phyloP scores from a whole-genome alignment of 495 filamentous ascomycete species.

The Lasiosphaeria hispida region DNA sequence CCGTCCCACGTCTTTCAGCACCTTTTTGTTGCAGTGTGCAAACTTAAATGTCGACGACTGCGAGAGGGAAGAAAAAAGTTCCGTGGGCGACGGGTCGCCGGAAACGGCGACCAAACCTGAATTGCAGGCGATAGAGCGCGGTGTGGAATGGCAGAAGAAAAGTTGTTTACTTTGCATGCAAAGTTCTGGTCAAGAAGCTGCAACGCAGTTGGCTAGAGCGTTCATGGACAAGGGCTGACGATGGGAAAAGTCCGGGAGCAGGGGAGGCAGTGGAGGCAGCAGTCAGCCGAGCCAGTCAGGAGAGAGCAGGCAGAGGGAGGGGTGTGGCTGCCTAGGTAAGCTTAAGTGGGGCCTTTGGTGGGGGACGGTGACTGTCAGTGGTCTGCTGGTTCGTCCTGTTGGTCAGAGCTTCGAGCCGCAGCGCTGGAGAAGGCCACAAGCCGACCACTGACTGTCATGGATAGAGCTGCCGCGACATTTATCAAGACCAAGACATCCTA shows the following conservation, averaged over 20 bases:
- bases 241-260: constrained; percentile 1
- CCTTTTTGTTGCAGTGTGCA: too few species aligned
- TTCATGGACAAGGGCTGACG: constrained; percentile 1
- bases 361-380: background rate
- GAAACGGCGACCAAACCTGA: too few species aligned
- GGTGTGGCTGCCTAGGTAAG: too few species aligned
- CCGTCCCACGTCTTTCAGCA: too few species aligned
- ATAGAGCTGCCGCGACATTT: background rate
- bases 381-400: background rate
- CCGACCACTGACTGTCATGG: background rate
- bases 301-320: too few species aligned
- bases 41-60: too few species aligned
- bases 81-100: too few species aligned
- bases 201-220: background rate
- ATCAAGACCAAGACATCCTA: background rate
- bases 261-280: background rate
- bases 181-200: background rate
- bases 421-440: background rate
- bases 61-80: too few species aligned
- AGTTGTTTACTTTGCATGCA: constrained; percentile 12
- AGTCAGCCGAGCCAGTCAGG: too few species aligned
- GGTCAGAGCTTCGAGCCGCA: constrained; percentile 20
- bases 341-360: constrained; percentile 3
- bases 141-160: background rate
- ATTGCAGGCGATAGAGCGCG: background rate